Percentiles rank a stretch among this genome's conserved stretches.
These are phyloP conservation scores for Polyporus tsugae DNA, from an alignment of 1,284 basidiomycete genomes.

Conservation along the genomic window DNA sequence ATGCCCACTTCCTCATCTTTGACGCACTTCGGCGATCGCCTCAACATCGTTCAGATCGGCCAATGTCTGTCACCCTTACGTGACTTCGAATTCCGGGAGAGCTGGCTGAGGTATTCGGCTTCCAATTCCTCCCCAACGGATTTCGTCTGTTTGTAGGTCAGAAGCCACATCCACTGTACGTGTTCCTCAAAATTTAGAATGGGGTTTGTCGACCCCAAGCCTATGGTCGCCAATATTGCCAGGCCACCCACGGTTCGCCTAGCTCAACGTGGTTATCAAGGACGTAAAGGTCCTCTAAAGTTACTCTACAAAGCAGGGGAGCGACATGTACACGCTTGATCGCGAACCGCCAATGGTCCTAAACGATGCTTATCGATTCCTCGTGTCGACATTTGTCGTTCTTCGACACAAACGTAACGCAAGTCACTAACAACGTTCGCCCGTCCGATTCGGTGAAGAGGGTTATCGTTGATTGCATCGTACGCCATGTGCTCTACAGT, in stretches of 20 bases:
- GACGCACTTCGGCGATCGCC: slow-evolving; percentile 12
- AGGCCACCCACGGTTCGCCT: background rate
- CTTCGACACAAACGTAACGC: background rate
- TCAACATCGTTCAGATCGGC: slow-evolving; percentile 13
- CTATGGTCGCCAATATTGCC: background rate
- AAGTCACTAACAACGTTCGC: background rate
- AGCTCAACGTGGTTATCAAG: background rate
- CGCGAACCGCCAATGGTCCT: background rate
- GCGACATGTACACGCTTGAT: background rate
- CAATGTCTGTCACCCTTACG: slow-evolving; percentile 1
- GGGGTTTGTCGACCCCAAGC: background rate
- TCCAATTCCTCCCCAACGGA: slow-evolving; percentile 3
- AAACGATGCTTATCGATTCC: slow-evolving; percentile 14
- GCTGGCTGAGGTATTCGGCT: background rate
- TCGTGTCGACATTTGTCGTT: slow-evolving; percentile 4
- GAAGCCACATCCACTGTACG: background rate
- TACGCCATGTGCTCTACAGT: slow-evolving; percentile 15
- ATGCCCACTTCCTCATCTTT: slow-evolving; percentile 14
- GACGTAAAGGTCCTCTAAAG: slow-evolving; percentile 12
- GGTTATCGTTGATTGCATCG: slow-evolving; percentile 13
- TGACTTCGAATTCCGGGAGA: slow-evolving; percentile 2
- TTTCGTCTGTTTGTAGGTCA: background rate
- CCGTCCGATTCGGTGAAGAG: slow-evolving; percentile 4
- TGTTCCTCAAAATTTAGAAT: background rate
- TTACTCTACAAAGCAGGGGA: background rate